Evolutionary conservation across 495 filamentous ascomycete genomes (phyloP).

Genomic region (Penicillium robsamsonii): DNA sequence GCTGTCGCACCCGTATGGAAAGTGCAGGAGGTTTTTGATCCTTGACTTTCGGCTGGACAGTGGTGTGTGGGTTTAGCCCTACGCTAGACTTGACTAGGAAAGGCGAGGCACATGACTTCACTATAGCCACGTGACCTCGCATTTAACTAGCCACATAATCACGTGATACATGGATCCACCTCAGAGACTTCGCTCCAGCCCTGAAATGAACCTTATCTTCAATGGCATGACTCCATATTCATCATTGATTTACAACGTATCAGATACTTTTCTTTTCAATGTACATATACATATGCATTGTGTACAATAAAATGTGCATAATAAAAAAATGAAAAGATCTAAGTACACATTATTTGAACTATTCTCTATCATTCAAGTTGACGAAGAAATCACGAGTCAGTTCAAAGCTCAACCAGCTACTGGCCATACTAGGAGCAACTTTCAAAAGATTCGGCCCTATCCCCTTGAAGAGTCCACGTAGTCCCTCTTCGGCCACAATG

Average conservation of each 20-base stretch:
- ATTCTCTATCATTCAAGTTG: constrained; percentile 45
- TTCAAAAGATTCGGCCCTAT: constrained; percentile 93
- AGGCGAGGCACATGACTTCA: neutral
- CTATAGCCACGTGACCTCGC: neutral
- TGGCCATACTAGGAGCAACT: constrained; percentile 97
- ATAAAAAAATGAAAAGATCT: constrained; percentile 6
- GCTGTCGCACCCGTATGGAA: constrained; percentile 46
- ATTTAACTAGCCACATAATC: neutral
- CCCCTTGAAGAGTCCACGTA: constrained; percentile 83
- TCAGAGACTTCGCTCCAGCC: neutral
- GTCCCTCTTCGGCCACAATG: constrained; percentile 77
- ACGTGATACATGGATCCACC: neutral
- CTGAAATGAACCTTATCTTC: neutral
- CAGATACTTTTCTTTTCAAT: neutral
- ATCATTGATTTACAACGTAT: neutral
- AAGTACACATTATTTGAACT: constrained; percentile 17
- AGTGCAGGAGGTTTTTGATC: constrained; percentile 46
- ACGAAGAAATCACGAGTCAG: constrained; percentile 83
- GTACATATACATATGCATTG: neutral
- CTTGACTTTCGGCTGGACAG: constrained; percentile 45
- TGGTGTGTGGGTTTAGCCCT: constrained; percentile 53
- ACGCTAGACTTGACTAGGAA: constrained; percentile 38
- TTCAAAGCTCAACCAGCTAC: constrained; percentile 96
- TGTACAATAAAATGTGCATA: neutral
- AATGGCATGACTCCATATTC: neutral